Base-by-base conservation (phyloP, 208 protist genomes). In the Wallacemonas sp. region DNA sequence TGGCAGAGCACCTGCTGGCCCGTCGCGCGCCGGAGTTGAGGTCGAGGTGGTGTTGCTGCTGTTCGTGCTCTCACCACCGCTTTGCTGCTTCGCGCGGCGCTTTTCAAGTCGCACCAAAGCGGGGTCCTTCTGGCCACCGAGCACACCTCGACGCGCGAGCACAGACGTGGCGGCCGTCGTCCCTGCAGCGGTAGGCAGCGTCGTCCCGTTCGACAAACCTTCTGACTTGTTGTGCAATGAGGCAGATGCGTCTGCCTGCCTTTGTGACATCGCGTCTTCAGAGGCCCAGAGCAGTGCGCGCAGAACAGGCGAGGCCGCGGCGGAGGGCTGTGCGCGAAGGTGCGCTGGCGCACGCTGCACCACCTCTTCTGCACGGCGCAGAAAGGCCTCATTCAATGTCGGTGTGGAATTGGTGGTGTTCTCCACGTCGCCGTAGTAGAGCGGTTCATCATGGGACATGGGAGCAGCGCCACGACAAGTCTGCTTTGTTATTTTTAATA, bases 121-220 rank as follows among this genome's bases (percentile, higher is more conserved):
- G 31, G 83, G 83, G 68, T 93, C 86, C 31, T 80, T 81, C 22
- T 68, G 81, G 0, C 54, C 72, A 12, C 51, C 51, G 12, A 58
- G 28, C 9, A 93, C 63, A 41, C 86, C 86, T 19, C 86, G 82
- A 6, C 80, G 75, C n/a, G 80, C 74, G 21, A 90, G 63, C 0
- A 72, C 65, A 6, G 70, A 24, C n/a, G 72, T 9, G 1, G 66
- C 68, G n/a, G 42, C 42, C 9, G 70, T n/a, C 21, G 53, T 39
- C 54, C 19, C 45, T 53, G 62, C 8, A 6, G 44, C 19, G 5
- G 42, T 15, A 33, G 14, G 47, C 8, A 8, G 6, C 12, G n/a
- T 3, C 49, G 51, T 41, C 26, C 31, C 61, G 26, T 44, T 46
- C 62, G 56, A n/a, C n/a, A n/a, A n/a, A n/a, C n/a, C 45, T 63